Evolutionary conservation across 805 yeast species (phyloP).

Genomic region (Candida suzukii): DNA sequence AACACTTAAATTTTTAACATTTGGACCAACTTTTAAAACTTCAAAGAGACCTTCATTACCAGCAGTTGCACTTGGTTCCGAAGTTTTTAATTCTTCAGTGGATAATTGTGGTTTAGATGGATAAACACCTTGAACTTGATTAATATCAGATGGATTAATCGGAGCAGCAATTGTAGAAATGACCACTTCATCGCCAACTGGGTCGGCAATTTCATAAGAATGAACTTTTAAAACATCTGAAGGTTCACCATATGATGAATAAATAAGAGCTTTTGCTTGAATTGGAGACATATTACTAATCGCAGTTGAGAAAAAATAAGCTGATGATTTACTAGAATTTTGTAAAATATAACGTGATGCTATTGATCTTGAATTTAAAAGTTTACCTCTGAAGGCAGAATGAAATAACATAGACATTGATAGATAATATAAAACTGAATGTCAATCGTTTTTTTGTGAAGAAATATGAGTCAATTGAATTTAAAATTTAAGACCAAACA

Average conservation of each 20-base stretch:
- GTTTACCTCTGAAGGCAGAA: too few relatives aligned
- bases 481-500: too few relatives aligned
- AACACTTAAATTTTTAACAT: slow-evolving; percentile 36
- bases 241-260: slow-evolving; percentile 64
- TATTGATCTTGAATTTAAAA: too few relatives aligned
- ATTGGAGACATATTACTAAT: slow-evolving; percentile 10
- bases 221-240: slow-evolving; percentile 46
- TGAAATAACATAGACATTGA: too few relatives aligned
- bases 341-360: too few relatives aligned
- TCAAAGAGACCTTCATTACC: slow-evolving; percentile 94
- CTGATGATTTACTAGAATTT: background rate
- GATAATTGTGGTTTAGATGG: slow-evolving; percentile 67
- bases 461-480: too few relatives aligned
- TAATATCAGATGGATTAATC: slow-evolving; percentile 84
- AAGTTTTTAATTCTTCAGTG: slow-evolving; percentile 45
- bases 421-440: too few relatives aligned
- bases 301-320: slow-evolving; percentile 1
- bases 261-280: slow-evolving; percentile 56
- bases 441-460: too few relatives aligned
- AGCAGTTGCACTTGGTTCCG: slow-evolving; percentile 69
- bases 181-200: slow-evolving; percentile 42
- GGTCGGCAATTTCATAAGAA: slow-evolving; percentile 25
- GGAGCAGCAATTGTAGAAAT: slow-evolving; percentile 73
- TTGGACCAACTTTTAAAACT: slow-evolving; percentile 63
- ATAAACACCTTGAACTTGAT: slow-evolving; percentile 81